Evolutionary conservation across 768 basidiomycete species (phyloP).

Genomic region (Lentinula aciculospora): DNA sequence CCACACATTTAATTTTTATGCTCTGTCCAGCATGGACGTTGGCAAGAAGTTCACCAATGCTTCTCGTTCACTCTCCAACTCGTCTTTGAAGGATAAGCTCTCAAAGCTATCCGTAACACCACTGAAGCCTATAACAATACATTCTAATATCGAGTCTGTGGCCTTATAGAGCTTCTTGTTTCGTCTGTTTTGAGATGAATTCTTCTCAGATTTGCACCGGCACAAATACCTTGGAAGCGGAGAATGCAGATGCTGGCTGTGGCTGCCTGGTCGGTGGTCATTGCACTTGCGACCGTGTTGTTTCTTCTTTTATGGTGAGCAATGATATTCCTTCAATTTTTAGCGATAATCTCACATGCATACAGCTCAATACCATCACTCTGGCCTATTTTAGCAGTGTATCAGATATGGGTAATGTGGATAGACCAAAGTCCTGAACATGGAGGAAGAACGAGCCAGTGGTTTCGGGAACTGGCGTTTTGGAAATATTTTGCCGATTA

Average conservation of each 20-base stretch:
- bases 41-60: conserved; percentile 26
- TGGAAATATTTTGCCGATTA: conserved; percentile 94
- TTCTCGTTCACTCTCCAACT: conserved; percentile 52
- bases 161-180: background rate
- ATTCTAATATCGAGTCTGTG: conserved; percentile 72
- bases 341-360: background rate
- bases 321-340: background rate
- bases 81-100: conserved; percentile 55
- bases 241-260: conserved; percentile 88
- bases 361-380: conserved; percentile 79
- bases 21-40: conserved; percentile 15
- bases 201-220: conserved; percentile 68
- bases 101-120: conserved; percentile 57
- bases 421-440: conserved; percentile 73
- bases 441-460: conserved; percentile 65
- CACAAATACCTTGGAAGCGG: conserved; percentile 79
- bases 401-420: conserved; percentile 72
- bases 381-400: conserved; percentile 80
- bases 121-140: conserved; percentile 53
- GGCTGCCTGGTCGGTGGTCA: conserved; percentile 80
- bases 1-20: background rate
- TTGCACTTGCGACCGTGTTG: conserved; percentile 56
- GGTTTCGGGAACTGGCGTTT: conserved; percentile 64
- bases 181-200: background rate
- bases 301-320: conserved; percentile 85